Evolutionary conservation across 495 filamentous ascomycete species (phyloP), one percentile per base, ranked within the genome.

Genomic region (Halenospora varia): DNA sequence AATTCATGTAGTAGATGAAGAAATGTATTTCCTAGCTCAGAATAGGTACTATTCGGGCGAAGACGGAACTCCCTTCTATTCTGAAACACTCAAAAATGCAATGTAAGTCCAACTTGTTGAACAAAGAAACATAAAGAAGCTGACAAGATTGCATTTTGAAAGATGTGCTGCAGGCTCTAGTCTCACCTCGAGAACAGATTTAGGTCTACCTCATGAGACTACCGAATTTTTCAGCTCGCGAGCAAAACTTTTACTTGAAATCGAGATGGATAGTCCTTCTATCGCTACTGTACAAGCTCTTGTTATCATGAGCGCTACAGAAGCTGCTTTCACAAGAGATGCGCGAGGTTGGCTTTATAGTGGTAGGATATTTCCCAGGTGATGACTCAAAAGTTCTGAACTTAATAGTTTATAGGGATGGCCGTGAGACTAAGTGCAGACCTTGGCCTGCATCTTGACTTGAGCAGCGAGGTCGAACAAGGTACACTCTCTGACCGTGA

Each of bases 281-380:
- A 71, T 80, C 8, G 75, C 77, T 13, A 80, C 77, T 9, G 75
- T 78, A 23, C 77, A 80, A 49, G 73, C 76, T 0, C 69, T 79
- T 25, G 74, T 74, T 1, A 72, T 80, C n/a, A 56, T 80, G 53
- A 77, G 73, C 46, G 73, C 69, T 23, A 71, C 75, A 50, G 77
- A 80, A 56, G 74, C 73, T 3, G 70, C 74, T 17, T 71, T 71
- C 0, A 78, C 75, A 47, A 70, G 73, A 3, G 77, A 80, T 61
- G 71, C 77, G 45, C 74, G 77, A 6, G 77, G 77, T 11, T 79
- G 76, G 77, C 62, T 80, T 0, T 79, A 80, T 58, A 75, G 72
- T 45, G 77, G 76, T 75, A 46, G 9, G 40, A 39, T 23, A 13
- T 3, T 18, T 17, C 10, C n/a, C n/a, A n/a, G n/a, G 10, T 6